Percentiles rank a stretch among this genome's conserved stretches.
These are phyloP conservation scores for Prinsepia uniflora DNA, from an alignment of 306 rosid genomes.

Conservation along the genomic window DNA sequence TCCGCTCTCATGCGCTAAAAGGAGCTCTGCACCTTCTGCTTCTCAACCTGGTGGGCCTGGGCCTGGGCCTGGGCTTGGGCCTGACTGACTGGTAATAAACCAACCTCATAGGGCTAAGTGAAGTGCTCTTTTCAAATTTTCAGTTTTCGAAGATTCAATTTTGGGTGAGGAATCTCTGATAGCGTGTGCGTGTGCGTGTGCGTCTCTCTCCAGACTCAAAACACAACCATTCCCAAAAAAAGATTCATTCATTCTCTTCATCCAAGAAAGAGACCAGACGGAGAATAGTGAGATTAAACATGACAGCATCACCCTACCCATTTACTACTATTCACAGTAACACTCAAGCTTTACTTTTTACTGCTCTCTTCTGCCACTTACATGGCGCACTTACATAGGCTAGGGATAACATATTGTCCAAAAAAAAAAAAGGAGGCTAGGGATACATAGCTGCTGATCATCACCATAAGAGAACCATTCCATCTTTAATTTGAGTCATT, in stretches of 20 bases:
- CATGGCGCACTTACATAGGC: background rate
- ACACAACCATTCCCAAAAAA: constrained; percentile 6
- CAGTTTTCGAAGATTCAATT: too few relatives aligned
- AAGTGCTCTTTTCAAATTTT: background rate
- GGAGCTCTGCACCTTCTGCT: background rate
- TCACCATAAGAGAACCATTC: too few relatives aligned
- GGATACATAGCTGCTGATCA: too few relatives aligned
- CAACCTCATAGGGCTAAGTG: constrained; percentile 12
- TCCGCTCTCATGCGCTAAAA: background rate
- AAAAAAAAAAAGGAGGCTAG: too few relatives aligned
- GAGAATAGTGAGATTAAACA: background rate
- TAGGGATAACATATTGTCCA: too few relatives aligned
- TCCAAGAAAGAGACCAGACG: background rate
- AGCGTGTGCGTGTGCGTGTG: too few relatives aligned
- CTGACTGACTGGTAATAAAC: background rate
- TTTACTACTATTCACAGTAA: constrained; percentile 4
- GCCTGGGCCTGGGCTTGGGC: too few relatives aligned
- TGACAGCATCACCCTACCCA: background rate
- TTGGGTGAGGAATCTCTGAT: constrained; percentile 32
- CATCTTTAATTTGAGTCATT: too few relatives aligned
- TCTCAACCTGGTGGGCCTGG: too few relatives aligned
- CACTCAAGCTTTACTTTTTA: constrained; percentile 5
- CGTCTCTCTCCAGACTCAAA: too few relatives aligned
- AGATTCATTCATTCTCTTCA: constrained; percentile 13
- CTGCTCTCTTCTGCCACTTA: constrained; percentile 7